Percentiles rank a stretch among this genome's conserved stretches.
Evolutionary conservation across 78 protist genomes (phyloP).

Genomic region (Protostelium mycophagum): DNA sequence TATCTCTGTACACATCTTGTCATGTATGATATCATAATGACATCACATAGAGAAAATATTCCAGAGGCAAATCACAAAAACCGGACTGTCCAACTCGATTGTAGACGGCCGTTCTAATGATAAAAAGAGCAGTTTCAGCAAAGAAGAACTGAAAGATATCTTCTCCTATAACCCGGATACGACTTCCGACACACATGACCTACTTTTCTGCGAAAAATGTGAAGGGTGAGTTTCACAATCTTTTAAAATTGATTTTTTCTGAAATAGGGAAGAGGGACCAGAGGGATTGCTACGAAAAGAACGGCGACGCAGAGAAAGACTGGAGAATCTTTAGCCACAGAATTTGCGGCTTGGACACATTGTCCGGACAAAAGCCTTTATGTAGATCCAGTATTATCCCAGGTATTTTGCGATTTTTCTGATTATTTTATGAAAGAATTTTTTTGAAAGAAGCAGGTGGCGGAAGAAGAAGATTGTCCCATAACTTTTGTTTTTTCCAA

Average conservation of each 20-base stretch:
- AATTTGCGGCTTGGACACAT: background rate
- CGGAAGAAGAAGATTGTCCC: no score
- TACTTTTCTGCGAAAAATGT: slow-evolving; percentile 27
- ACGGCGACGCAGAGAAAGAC: background rate
- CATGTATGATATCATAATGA: no score
- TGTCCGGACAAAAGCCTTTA: background rate
- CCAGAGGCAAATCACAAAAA: slow-evolving; percentile 80
- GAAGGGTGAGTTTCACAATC: background rate
- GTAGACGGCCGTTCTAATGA: slow-evolving; percentile 23
- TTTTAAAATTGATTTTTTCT: background rate
- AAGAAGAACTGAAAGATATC: slow-evolving; percentile 45
- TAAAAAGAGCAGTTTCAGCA: slow-evolving; percentile 23
- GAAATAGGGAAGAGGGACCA: background rate
- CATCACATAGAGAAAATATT: slow-evolving; percentile 63
- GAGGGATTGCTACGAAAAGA: background rate
- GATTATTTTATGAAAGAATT: no score
- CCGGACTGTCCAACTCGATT: slow-evolving; percentile 49
- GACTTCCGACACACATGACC: slow-evolving; percentile 61
- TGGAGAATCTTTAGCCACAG: background rate
- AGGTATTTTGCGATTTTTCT: no score
- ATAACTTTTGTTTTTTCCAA: no score
- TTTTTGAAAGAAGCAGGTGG: no score
- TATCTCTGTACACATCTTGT: no score
- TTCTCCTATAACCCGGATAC: slow-evolving; percentile 29
- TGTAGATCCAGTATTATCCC: background rate